Evolutionary conservation across 2,329 filamentous ascomycete genomes (phyloP).

Genomic region (Penicillium janthinellum): DNA sequence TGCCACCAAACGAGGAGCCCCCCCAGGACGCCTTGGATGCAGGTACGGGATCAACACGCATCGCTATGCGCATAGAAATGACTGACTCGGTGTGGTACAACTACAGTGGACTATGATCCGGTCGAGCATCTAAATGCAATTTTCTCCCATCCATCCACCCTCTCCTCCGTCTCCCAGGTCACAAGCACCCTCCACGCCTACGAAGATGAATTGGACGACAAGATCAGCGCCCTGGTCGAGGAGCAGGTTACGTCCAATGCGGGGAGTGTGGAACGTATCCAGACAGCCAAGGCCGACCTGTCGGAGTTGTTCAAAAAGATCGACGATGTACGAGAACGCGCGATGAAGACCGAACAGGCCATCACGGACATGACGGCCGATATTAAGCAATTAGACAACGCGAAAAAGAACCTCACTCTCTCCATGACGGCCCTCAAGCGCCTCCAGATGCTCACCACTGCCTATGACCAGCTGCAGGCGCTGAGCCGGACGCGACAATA

Average conservation of each 20-base stretch:
- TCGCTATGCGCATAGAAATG: conserved; percentile 7
- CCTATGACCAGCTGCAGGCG: conserved; percentile 91
- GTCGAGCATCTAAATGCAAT: conserved; percentile 90
- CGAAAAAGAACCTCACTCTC: conserved; percentile 92
- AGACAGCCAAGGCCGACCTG: conserved; percentile 85
- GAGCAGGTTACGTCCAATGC: conserved; percentile 81
- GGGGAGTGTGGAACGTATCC: conserved; percentile 87
- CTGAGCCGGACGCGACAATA: conserved; percentile 87
- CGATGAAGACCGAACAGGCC: conserved; percentile 87
- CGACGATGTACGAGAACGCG: conserved; percentile 84
- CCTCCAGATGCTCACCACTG: conserved; percentile 96
- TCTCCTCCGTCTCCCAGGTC: conserved; percentile 74
- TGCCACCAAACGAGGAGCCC: conserved; percentile 42
- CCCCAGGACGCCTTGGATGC: conserved; percentile 47
- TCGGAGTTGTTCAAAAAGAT: conserved; percentile 91
- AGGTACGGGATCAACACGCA: conserved; percentile 36
- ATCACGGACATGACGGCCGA: conserved; percentile 99
- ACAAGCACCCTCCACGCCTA: conserved; percentile 72
- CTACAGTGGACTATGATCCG: conserved; percentile 81
- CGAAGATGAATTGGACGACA: conserved; percentile 77
- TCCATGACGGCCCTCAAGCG: conserved; percentile 98
- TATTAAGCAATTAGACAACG: conserved; percentile 94
- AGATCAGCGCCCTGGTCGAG: conserved; percentile 72
- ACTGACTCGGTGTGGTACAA: background rate
- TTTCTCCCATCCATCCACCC: conserved; percentile 85